Evolutionary conservation across 306 rosid species (phyloP), one percentile per base, ranked within the genome.

Genomic region (Casuarina glauca): DNA sequence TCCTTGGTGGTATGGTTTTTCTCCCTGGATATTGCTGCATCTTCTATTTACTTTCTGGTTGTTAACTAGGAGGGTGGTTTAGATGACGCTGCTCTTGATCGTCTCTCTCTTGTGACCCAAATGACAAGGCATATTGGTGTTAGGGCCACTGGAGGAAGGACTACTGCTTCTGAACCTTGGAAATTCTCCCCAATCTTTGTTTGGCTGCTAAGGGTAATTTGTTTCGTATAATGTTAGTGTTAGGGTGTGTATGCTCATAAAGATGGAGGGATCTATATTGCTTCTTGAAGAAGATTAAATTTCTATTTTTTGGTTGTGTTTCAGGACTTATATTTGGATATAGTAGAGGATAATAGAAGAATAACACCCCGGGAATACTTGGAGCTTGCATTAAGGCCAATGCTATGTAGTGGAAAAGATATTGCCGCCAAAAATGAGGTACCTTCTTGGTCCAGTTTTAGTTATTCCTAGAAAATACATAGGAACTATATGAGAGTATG

Each of bases 321-420:
- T 73, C 90, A 94, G 98, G 98, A 94, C 87, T 92, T 92, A 70
- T 94, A 94, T 87, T 85, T 94, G 84, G 89, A 90, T 77, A 81
- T 94, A 77, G 82, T 82, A 36, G 98, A 94, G 82, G 95, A 89
- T 51, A 83, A 91, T 86, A 86, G 87, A 86, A 94, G 86, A 82
- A 94, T 94, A 85, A 94, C 98, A 11, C 98, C 98, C 19, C 95
- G 98, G 67, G 98, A 94, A 64, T 94, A 94, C 84, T 79, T 94
- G 64, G 98, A 94, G 83, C 86, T 89, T 69, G 97, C 98, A 61
- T 86, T 94, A 84, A 89, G 88, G 81, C 92, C 95, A 36, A 93
- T 89, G 57, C 84, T 87, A 86, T 97, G 97, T 73, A 81, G 90
- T 78, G 89, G 87, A 76, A 84, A 63, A 84, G 98, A 92, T 38